Base-by-base conservation (phyloP, 352 stramenopile genomes). In the Phytophthora chlamydospora region DNA sequence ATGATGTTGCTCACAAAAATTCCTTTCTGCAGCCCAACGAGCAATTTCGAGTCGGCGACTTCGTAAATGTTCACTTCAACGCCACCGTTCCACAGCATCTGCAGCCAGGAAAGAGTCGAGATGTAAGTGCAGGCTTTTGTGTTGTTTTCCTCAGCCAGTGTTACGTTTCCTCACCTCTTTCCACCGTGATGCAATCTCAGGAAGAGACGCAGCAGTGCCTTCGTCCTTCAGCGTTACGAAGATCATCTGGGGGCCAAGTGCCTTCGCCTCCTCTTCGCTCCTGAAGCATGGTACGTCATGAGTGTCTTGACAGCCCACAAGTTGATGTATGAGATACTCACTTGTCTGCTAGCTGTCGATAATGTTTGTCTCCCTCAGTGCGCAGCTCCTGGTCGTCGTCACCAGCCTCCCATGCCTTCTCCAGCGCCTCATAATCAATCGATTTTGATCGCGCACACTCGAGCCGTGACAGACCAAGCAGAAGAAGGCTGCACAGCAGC, bases 21-120 rank as follows among this genome's bases (percentile, higher is more conserved):
- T 2, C 84, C 82, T 42, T 85, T 87, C 41, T 91, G 81, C 6
- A 93, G 65, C 6, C 81, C 84, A 10, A 90, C 45, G 9, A 93
- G 71, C 50, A 93, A 48, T 49, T 85, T 81, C 5, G 52, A 65
- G 6, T 73, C 53, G 12, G 80, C 75, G 29, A 93, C 73, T 59
- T 91, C 80, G 58, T 90, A 91, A 29, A 89, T 75, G 33, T 76
- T 90, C 17, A 80, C 78, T 10, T 91, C 76, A 5, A 90, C 66
- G 6, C 84, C 80, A 34, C 82, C 84, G 33, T 81, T 90, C 81
- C 78, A 90, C 34, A 93, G 66, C 76, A 89, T 85, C 84, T 91
- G 31, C 19, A 19, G 11, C 17, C 44, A 21, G 31, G 13, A 49
- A 47, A 8, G 24, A 27, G 24, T 31, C 27, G 27, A 8, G 47